Conservation (phyloP, 179 eudicot species). For the Patellifolia procumbens region DNA sequence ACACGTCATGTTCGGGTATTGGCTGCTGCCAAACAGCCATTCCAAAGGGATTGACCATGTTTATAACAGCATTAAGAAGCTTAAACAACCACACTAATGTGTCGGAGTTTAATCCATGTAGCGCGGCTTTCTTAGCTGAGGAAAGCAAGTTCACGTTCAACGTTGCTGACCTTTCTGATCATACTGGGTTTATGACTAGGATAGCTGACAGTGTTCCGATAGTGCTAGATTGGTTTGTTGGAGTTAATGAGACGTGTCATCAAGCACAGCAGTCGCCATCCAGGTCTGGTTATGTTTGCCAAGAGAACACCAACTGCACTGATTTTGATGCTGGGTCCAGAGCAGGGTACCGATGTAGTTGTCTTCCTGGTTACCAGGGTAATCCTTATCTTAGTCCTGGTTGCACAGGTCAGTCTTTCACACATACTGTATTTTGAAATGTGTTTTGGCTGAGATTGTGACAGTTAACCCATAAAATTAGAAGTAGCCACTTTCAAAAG, state of each 20-base stretch:
- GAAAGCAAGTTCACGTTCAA: constrained; percentile 28
- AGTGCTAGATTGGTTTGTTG: constrained; percentile 48
- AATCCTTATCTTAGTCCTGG: constrained; percentile 47
- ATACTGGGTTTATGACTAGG: not conserved
- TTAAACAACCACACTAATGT: no score
- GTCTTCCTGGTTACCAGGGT: constrained; percentile 36
- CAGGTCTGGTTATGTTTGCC: not conserved
- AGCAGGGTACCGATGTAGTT: constrained; percentile 41
- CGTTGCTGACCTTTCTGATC: constrained; percentile 7
- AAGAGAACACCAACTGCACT: constrained; percentile 20
- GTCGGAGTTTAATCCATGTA: not conserved
- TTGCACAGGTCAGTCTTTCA: not conserved
- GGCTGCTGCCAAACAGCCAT: constrained; percentile 28
- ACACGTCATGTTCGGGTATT: constrained; percentile 13
- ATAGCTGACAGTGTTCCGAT: constrained; percentile 24
- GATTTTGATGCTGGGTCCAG: constrained; percentile 1
- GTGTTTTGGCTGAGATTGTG: no score
- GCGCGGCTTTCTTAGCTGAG: constrained; percentile 33
- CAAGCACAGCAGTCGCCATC: constrained; percentile 18
- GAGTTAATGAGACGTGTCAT: constrained; percentile 26
- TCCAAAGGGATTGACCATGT: constrained; percentile 35
- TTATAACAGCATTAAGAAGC: no score
- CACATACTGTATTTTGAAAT: no score
- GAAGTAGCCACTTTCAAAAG: no score
- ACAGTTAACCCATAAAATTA: no score